phyloP scores from a whole-genome alignment of 78 protist genomes.

The Ministeria vibrans region DNA sequence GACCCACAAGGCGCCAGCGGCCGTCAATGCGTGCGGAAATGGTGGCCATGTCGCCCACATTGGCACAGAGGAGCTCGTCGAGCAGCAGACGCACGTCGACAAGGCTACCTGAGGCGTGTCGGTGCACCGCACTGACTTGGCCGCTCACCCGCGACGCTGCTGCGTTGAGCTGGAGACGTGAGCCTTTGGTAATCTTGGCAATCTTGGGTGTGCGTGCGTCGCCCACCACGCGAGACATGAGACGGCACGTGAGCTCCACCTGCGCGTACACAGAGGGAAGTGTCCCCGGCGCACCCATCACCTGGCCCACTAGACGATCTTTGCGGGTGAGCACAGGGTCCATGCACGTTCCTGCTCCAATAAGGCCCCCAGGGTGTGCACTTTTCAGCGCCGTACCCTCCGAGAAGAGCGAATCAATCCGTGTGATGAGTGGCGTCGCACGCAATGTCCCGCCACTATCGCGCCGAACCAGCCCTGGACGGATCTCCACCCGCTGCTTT shows the following conservation, averaged over 20 bases:
- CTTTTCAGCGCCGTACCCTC: constrained; percentile 88
- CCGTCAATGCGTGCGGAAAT: too few relatives aligned
- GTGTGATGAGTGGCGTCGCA: constrained; percentile 82
- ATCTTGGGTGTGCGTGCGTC: constrained; percentile 59
- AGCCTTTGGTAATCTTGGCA: constrained; percentile 75
- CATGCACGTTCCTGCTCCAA: constrained; percentile 98
- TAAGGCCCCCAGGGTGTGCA: constrained; percentile 99
- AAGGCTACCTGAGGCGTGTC: too few relatives aligned
- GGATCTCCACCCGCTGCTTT: constrained; percentile 92
- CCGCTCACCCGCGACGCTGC: too few relatives aligned
- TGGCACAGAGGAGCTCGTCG: too few relatives aligned
- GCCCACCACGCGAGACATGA: constrained; percentile 94
- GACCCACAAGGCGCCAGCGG: too few relatives aligned
- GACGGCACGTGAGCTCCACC: constrained; percentile 77
- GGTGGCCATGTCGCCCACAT: too few relatives aligned
- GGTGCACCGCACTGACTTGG: too few relatives aligned
- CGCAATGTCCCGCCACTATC: constrained; percentile 60
- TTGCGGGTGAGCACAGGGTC: constrained; percentile 97
- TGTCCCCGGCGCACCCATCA: constrained; percentile 85
- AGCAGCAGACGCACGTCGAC: too few relatives aligned
- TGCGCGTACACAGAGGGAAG: constrained; percentile 86
- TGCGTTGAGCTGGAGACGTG: constrained; percentile 91
- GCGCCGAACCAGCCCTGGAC: constrained; percentile 94
- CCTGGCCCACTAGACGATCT: constrained; percentile 96
- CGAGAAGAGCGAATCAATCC: constrained; percentile 82